A percentile compares a stretch with the other conserved stretches of the same genome.
These are phyloP conservation scores for Trichoderma sp. DNA, from an alignment of 2,329 filamentous ascomycete genomes.

Conservation along the genomic window DNA sequence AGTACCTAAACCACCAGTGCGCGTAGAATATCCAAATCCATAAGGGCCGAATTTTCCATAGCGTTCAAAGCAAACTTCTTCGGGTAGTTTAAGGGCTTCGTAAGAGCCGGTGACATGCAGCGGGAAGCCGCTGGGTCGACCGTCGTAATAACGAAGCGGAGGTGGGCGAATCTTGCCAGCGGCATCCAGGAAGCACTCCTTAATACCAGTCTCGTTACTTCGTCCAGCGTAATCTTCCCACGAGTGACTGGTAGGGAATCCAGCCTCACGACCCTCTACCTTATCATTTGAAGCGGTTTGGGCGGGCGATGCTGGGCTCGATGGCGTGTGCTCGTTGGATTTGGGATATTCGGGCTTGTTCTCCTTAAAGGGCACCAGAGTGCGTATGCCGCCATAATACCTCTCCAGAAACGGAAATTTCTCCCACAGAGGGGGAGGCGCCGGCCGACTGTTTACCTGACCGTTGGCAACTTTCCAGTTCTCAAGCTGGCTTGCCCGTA, in stretches of 20 bases:
- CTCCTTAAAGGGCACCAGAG: conserved; percentile 61
- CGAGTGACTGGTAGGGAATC: conserved; percentile 31
- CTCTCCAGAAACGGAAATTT: conserved; percentile 79
- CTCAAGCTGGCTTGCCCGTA: conserved; percentile 70
- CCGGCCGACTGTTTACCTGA: conserved; percentile 42
- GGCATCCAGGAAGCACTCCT: conserved; percentile 76
- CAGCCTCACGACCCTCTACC: conserved; percentile 21
- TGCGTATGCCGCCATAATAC: conserved; percentile 85
- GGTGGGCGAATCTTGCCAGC: conserved; percentile 66
- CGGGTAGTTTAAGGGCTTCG: conserved; percentile 70
- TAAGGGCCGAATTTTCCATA: conserved; percentile 88
- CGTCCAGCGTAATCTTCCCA: conserved; percentile 37
- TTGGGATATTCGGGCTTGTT: conserved; percentile 81
- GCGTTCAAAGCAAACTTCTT: conserved; percentile 90
- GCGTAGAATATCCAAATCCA: conserved; percentile 78
- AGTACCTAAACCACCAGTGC: conserved; percentile 77
- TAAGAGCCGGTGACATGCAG: conserved; percentile 85
- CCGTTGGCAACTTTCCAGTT: conserved; percentile 61
- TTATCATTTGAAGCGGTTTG: conserved; percentile 18
- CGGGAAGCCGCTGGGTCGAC: conserved; percentile 80
- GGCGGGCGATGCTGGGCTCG: conserved; percentile 20
- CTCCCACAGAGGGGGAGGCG: conserved; percentile 74
- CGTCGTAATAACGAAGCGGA: conserved; percentile 68
- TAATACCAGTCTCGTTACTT: conserved; percentile 50
- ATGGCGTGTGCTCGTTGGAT: conserved; percentile 51